phyloP scores from a whole-genome alignment of 176 grass and related monocot genomes.

The Raddia guianensis region DNA sequence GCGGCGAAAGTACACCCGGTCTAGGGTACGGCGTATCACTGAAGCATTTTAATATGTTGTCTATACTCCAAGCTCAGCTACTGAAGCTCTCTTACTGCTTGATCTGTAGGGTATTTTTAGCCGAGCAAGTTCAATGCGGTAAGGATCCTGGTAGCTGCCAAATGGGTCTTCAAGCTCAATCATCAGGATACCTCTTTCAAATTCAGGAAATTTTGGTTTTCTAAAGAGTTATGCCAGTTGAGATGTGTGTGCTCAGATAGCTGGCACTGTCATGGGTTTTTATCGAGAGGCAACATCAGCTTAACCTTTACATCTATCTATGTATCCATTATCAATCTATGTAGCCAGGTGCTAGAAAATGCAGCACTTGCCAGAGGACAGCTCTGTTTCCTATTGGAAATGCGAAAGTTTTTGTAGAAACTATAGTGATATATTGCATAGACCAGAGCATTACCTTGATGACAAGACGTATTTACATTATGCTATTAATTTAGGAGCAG shows the following conservation, averaged over 20 bases:
- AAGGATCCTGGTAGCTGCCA: conserved; percentile 14
- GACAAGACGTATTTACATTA: not conserved
- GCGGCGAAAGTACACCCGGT: too few species aligned
- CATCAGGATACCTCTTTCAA: conserved; percentile 21
- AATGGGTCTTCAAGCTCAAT: conserved; percentile 5
- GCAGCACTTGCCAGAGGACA: not conserved
- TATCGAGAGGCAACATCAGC: conserved; percentile 5
- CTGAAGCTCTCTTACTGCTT: not conserved
- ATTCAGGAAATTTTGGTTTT: conserved; percentile 48
- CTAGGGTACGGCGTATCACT: too few species aligned
- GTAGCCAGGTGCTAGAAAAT: conserved; percentile 18
- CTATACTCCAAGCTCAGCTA: not conserved
- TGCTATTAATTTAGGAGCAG: not conserved
- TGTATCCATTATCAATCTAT: not conserved
- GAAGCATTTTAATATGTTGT: not conserved
- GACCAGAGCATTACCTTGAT: not conserved
- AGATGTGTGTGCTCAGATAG: conserved; percentile 25
- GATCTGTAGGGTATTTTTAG: conserved; percentile 23
- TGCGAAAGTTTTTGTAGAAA: conserved; percentile 39
- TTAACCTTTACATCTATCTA: conserved; percentile 23
- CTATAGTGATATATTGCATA: not conserved
- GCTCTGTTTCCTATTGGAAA: not conserved
- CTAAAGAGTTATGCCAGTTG: conserved; percentile 40
- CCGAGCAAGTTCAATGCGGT: conserved; percentile 48
- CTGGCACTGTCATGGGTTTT: conserved; percentile 37